phyloP scores from a whole-genome alignment of 495 filamentous ascomycete genomes.

The Hapsidospora chrysogenum region DNA sequence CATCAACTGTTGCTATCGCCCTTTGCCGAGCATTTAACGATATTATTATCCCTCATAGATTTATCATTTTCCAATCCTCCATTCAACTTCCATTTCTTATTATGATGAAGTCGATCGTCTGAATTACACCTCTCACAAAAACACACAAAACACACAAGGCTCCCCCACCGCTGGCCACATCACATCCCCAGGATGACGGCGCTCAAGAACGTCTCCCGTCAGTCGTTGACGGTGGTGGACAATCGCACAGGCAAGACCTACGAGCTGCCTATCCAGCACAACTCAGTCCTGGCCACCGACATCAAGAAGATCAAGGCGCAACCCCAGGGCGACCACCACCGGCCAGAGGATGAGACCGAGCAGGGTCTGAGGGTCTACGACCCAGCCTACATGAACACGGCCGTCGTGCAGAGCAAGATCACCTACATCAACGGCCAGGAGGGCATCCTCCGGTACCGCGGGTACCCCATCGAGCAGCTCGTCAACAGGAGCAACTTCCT shows the following conservation, averaged over 20 bases:
- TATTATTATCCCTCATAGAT: too few species aligned
- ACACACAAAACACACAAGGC: too few species aligned
- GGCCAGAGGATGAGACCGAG: slow-evolving; percentile 9
- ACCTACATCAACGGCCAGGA: slow-evolving; percentile 32
- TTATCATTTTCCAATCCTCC: too few species aligned
- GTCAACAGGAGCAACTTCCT: slow-evolving; percentile 19
- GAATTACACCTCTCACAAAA: too few species aligned
- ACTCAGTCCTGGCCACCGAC: slow-evolving; percentile 30
- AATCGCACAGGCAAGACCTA: slow-evolving; percentile 32
- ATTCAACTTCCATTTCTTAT: too few species aligned
- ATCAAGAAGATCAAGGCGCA: slow-evolving; percentile 27
- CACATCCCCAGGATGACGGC: too few species aligned
- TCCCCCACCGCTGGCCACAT: too few species aligned
- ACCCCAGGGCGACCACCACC: slow-evolving; percentile 3
- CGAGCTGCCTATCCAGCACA: slow-evolving; percentile 31
- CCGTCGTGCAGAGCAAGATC: slow-evolving; percentile 29
- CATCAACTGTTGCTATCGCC: too few species aligned
- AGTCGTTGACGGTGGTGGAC: slow-evolving; percentile 25
- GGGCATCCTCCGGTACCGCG: slow-evolving; percentile 22
- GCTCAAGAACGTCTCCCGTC: slow-evolving; percentile 7
- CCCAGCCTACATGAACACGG: slow-evolving; percentile 38
- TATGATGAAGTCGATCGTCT: too few species aligned
- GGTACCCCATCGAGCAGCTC: slow-evolving; percentile 24
- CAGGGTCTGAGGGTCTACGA: slow-evolving; percentile 31
- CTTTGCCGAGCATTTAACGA: too few species aligned